Conservation (phyloP, 2,329 filamentous ascomycete genomes). For the Boeremia exigua region DNA sequence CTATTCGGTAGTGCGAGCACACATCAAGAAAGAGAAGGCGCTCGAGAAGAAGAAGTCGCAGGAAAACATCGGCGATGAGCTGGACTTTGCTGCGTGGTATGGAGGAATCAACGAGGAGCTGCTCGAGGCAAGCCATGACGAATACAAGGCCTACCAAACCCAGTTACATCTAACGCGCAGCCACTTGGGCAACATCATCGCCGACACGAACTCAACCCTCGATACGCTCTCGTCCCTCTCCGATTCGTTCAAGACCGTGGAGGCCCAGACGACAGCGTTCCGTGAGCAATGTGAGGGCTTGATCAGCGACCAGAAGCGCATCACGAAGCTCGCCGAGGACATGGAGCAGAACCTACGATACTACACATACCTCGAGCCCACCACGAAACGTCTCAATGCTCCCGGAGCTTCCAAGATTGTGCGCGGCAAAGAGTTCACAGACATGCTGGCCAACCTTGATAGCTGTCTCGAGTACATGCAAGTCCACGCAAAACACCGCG, state of each 20-base stretch:
- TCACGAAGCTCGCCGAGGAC: constrained; percentile 80
- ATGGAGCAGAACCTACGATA: constrained; percentile 91
- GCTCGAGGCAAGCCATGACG: constrained; percentile 80
- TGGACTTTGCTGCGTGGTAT: constrained; percentile 67
- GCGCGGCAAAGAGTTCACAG: constrained; percentile 80
- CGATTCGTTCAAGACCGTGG: constrained; percentile 84
- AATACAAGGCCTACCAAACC: constrained; percentile 83
- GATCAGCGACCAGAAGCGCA: constrained; percentile 77
- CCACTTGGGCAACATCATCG: constrained; percentile 79
- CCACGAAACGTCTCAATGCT: constrained; percentile 87
- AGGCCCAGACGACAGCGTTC: constrained; percentile 90
- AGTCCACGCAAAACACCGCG: constrained; percentile 80
- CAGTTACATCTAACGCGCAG: constrained; percentile 81
- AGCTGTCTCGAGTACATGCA: constrained; percentile 94
- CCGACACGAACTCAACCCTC: constrained; percentile 77
- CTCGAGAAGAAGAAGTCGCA: constrained; percentile 45
- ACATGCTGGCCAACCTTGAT: constrained; percentile 87
- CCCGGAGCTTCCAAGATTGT: constrained; percentile 88
- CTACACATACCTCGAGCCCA: constrained; percentile 91
- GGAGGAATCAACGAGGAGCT: constrained; percentile 68
- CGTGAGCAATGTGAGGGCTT: constrained; percentile 90
- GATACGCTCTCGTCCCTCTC: constrained; percentile 79
- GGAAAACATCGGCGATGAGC: constrained; percentile 60
- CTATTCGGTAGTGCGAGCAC: constrained; percentile 67
- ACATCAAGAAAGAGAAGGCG: constrained; percentile 60